Evolutionary conservation across 768 basidiomycete species (phyloP), one percentile per base, ranked within the genome.

Genomic region (Naganishia vaughanmartiniae): DNA sequence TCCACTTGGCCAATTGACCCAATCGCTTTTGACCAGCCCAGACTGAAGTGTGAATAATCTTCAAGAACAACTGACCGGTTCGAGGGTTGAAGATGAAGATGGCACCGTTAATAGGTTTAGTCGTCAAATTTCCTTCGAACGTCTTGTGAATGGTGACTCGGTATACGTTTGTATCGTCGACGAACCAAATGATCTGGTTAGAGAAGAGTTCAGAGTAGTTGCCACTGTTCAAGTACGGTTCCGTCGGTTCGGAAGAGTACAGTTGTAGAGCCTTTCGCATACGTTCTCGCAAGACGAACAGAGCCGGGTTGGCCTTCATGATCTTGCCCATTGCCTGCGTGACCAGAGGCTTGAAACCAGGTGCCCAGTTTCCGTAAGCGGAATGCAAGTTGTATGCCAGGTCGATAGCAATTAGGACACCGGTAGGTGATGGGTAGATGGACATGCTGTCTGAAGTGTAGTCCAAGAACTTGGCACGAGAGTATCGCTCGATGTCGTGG

Each of bases 11-110:
- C 60, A 98, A 86, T 82, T 99, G 96, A 69, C 96, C 96, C 58
- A 99, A 88, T 89, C 96, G 96, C 82, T 99, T 99, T 83, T 99
- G 96, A 78, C 96, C 96, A 69, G 96, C 96, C 96, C 96, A 99
- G n/a, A 98, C 96, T 77, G 94, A 97, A 2, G 96, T 99, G 81
- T 99, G 96, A 72, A 99, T 99, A 82, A 99, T 90, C 85, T 99
- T 99, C 81, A 99, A 82, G 88, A 98, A 98, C 42, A 98, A 83
- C 77, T 99, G 96, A 33, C 96, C 96, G 31, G 96, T 96, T 65
- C 96, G 90, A 74, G 96, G 96, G 83, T 98, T 98, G 86, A 98
- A 98, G 79, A 99, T 98, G 66, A 70, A 73, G 73, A 76, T 76
- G 63, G 74, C 74, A 74, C 80, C 80, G 74, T 81, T 97, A 84